These are phyloP conservation scores for Lepidium sativum DNA, from an alignment of 345 rosid species.

Conservation along the genomic window DNA sequence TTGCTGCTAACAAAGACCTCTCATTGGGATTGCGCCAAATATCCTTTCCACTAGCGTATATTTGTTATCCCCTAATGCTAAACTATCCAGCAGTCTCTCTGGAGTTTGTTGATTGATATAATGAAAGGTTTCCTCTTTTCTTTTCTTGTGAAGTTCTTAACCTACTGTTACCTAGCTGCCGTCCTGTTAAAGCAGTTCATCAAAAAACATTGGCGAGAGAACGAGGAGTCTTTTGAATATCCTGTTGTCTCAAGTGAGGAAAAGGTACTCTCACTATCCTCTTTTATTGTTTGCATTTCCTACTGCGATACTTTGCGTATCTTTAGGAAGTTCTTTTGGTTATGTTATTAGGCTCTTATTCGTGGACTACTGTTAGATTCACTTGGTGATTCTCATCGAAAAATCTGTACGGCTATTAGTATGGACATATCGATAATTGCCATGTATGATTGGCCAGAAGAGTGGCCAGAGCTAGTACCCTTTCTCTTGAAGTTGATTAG, in stretches of 20 bases:
- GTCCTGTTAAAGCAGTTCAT: slow-evolving; percentile 82
- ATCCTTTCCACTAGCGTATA: slow-evolving; percentile 41
- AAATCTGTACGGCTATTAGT: slow-evolving; percentile 78
- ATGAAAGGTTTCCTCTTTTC: not conserved
- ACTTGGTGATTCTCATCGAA: slow-evolving; percentile 67
- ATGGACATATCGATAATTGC: slow-evolving; percentile 82
- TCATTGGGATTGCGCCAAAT: slow-evolving; percentile 82
- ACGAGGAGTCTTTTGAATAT: slow-evolving; percentile 67
- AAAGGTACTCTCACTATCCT: slow-evolving; percentile 43
- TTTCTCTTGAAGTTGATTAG: slow-evolving; percentile 59
- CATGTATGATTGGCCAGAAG: slow-evolving; percentile 86
- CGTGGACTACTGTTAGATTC: slow-evolving; percentile 59
- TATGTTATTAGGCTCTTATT: slow-evolving; percentile 55
- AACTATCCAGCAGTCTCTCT: not conserved
- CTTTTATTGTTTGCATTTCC: not conserved
- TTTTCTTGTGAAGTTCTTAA: slow-evolving; percentile 35
- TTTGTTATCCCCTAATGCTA: not conserved
- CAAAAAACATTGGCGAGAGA: slow-evolving; percentile 87
- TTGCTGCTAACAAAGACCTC: slow-evolving; percentile 69
- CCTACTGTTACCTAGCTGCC: slow-evolving; percentile 74
- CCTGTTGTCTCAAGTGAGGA: slow-evolving; percentile 63
- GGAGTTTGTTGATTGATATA: not conserved
- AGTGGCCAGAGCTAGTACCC: slow-evolving; percentile 80
- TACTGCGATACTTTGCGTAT: not conserved
- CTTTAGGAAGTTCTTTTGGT: slow-evolving; percentile 1